Evolutionary conservation across 768 basidiomycete species (phyloP), one percentile per base, ranked within the genome.

Genomic region (Russula olivacea): DNA sequence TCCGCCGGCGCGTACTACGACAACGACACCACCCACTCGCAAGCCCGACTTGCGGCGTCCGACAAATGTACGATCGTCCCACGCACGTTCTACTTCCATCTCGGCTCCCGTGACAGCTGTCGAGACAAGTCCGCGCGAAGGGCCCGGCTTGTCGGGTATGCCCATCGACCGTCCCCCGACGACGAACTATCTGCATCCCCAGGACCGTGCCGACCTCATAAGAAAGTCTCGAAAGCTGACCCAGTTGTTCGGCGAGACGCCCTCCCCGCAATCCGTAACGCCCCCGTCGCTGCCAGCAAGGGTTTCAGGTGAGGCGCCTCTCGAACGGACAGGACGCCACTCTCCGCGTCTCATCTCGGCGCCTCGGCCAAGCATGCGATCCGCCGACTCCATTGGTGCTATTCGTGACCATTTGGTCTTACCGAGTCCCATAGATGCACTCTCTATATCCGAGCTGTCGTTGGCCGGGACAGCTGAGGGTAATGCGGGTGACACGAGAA

Each of bases 211-310:
- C 0, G 88, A 88, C 55, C 83, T 87, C 61, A 77, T 93, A 36
- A 79, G 83, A 58, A 87, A 86, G 68, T 82, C 85, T 55, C 84
- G 87, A 69, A 93, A 93, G 73, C 81, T 93, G 53, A 79, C 87
- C n/a, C 85, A 86, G 65, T 75, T 93, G n/a, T 86, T 93, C 59
- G 91, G 91, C 47, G 79, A 83, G 72, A 83, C 79, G 3, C 88
- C 87, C 30, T 68, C 58, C 9, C 56, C 49, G 21, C 23, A 53
- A 21, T 56, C 64, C 2, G 64, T 61, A 1, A 45, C 10, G 63
- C 52, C 55, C 11, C 61, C 48, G 61, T 62, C 54, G 41, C 43
- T n/a, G 51, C 58, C 61, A 14, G 61, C 10, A 45, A 61, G 40
- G 30, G 28, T 23, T n/a, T 28, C 19, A 40, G 19, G 32, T 9